These are phyloP conservation scores for Microglena sp. DNA, from an alignment of 139 green algal species.

Conservation along the genomic window DNA sequence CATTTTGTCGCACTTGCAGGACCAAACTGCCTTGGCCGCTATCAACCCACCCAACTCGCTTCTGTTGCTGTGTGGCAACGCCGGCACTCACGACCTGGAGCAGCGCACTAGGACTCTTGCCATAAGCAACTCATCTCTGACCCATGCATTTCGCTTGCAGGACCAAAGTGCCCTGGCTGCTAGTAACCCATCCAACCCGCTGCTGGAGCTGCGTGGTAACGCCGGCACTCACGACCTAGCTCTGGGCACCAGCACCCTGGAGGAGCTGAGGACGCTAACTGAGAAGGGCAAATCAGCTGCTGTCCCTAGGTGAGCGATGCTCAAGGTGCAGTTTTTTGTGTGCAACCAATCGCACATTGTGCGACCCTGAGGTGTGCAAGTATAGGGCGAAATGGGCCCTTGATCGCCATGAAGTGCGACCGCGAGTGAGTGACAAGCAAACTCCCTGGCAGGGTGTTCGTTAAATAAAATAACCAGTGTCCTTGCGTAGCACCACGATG, in stretches of 20 bases:
- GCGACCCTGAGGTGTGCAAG: neutral
- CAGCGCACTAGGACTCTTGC: slow-evolving; percentile 71
- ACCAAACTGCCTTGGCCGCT: slow-evolving; percentile 18
- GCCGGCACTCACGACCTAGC: slow-evolving; percentile 88
- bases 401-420: too few species aligned
- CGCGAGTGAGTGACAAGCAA: too few species aligned
- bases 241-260: slow-evolving; percentile 65
- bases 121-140: too few species aligned
- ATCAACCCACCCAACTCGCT: slow-evolving; percentile 17
- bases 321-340: too few species aligned
- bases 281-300: slow-evolving; percentile 10
- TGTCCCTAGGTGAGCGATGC: slow-evolving; percentile 36
- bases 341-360: too few species aligned
- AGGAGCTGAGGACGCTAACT: slow-evolving; percentile 32
- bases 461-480: too few species aligned
- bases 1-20: too few species aligned
- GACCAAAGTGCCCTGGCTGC: slow-evolving; percentile 19
- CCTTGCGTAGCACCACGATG: too few species aligned
- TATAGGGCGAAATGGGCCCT: too few species aligned
- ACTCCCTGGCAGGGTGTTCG: too few species aligned
- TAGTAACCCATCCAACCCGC: slow-evolving; percentile 17
- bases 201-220: slow-evolving; percentile 84
- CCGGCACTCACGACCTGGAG: slow-evolving; percentile 84
- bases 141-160: too few species aligned
- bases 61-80: slow-evolving; percentile 86